A percentile compares a stretch with the other conserved stretches of the same genome.
These are phyloP conservation scores for Lecanicillium sp. DNA, from an alignment of 2,329 filamentous ascomycete genomes.

Conservation along the genomic window DNA sequence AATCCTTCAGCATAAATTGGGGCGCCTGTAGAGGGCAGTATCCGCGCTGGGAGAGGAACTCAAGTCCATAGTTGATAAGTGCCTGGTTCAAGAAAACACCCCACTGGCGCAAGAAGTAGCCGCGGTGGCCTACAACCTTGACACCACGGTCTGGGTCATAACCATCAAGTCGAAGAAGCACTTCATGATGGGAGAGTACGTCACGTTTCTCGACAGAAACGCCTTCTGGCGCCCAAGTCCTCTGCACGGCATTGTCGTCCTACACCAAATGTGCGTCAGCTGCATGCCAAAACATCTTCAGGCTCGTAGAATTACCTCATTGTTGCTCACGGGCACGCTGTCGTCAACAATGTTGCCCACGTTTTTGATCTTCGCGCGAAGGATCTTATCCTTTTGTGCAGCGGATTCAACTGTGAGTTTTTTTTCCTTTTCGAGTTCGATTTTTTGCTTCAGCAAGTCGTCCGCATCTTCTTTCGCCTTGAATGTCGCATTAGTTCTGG, in stretches of 20 bases:
- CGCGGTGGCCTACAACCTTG: constrained; percentile 90
- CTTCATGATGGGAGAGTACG: constrained; percentile 87
- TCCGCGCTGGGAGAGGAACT: constrained; percentile 76
- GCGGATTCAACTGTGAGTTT: constrained; percentile 71
- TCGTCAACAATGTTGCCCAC: constrained; percentile 74
- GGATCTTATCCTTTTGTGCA: constrained; percentile 63
- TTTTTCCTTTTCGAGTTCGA: constrained; percentile 72
- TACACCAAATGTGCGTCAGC: constrained; percentile 18
- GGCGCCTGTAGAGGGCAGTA: constrained; percentile 82
- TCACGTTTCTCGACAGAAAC: constrained; percentile 68
- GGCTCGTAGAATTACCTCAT: constrained; percentile 52
- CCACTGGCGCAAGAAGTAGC: constrained; percentile 86
- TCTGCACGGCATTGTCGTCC: constrained; percentile 75
- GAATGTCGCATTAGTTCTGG: not conserved
- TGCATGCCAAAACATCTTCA: not conserved
- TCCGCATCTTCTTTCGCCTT: constrained; percentile 81
- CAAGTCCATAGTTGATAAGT: constrained; percentile 88
- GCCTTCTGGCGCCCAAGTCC: constrained; percentile 75
- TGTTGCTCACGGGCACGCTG: constrained; percentile 74
- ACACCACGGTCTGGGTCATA: constrained; percentile 90
- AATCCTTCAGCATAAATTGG: constrained; percentile 89
- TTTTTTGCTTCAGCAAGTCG: constrained; percentile 73
- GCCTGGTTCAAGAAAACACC: constrained; percentile 90
- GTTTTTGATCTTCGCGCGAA: constrained; percentile 73
- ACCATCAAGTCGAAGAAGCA: constrained; percentile 78